Percentiles rank a stretch among this genome's conserved stretches.
phyloP scores from a whole-genome alignment of 2,329 filamentous ascomycete species.

The Pyrenophora graminea region DNA sequence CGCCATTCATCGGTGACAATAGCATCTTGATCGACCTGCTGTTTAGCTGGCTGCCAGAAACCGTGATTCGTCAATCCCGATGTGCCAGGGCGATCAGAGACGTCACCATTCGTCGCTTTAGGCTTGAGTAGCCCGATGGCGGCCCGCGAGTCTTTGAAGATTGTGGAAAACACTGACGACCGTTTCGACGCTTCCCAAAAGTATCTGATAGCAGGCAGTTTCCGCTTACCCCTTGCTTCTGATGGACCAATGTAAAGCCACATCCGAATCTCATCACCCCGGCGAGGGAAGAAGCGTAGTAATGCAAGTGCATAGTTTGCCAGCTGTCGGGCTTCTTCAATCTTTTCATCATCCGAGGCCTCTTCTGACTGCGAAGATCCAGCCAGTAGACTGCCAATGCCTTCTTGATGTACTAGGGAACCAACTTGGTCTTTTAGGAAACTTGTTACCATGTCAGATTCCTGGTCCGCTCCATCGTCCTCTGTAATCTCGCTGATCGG shows the following conservation, averaged over 20 bases:
- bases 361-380: conserved; percentile 47
- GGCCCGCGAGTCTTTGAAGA: conserved; percentile 61
- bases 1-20: conserved; percentile 76
- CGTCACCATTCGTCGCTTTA: conserved; percentile 23
- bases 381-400: conserved; percentile 67
- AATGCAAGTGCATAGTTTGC: conserved; percentile 87
- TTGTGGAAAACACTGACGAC: conserved; percentile 62
- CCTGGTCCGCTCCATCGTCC: conserved; percentile 25
- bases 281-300: conserved; percentile 79
- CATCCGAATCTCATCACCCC: conserved; percentile 90
- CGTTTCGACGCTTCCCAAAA: conserved; percentile 74
- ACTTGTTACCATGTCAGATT: conserved; percentile 36
- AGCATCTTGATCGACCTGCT: conserved; percentile 39
- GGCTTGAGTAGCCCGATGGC: conserved; percentile 62
- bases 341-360: conserved; percentile 42
- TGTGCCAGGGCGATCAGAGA: conserved; percentile 8
- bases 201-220: conserved; percentile 73
- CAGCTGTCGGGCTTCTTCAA: conserved; percentile 69
- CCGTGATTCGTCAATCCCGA: conserved; percentile 25
- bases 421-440: conserved; percentile 69
- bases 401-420: conserved; percentile 74
- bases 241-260: conserved; percentile 82
- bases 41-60: conserved; percentile 42
- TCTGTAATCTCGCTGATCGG: conserved; percentile 36
- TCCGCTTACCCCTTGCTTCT: conserved; percentile 42